Percentiles rank a stretch among this genome's conserved stretches.
These are phyloP conservation scores for Phialocephala subalpina DNA, from an alignment of 2,329 filamentous ascomycete species.

Conservation along the genomic window DNA sequence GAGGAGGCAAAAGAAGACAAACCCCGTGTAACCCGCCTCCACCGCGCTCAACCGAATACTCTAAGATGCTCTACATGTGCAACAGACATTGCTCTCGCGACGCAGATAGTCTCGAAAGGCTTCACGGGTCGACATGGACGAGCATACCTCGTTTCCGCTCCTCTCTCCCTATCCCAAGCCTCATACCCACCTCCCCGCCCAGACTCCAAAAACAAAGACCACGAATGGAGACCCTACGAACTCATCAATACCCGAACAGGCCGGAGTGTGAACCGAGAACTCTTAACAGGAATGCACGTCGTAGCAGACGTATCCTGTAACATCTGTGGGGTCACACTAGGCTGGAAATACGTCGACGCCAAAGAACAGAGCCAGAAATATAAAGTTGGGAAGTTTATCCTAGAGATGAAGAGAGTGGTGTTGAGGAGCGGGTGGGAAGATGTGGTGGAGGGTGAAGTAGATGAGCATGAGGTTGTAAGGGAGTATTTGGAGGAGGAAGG, in stretches of 20 bases:
- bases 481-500: slow-evolving; percentile 65
- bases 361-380: slow-evolving; percentile 67
- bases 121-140: slow-evolving; percentile 72
- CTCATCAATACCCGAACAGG: slow-evolving; percentile 65
- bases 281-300: slow-evolving; percentile 69
- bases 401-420: slow-evolving; percentile 67
- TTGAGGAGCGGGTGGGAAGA: slow-evolving; percentile 63
- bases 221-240: slow-evolving; percentile 25
- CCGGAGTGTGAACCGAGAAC: slow-evolving; percentile 60
- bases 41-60: slow-evolving; percentile 58
- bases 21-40: slow-evolving; percentile 40
- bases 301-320: slow-evolving; percentile 69
- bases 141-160: slow-evolving; percentile 64
- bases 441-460: slow-evolving; percentile 29
- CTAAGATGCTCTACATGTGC: slow-evolving; percentile 67
- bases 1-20: background rate
- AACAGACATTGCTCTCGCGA: slow-evolving; percentile 65
- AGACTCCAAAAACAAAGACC: slow-evolving; percentile 16
- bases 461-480: slow-evolving; percentile 23
- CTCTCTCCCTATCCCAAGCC: slow-evolving; percentile 36
- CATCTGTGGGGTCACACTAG: slow-evolving; percentile 63
- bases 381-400: slow-evolving; percentile 74
- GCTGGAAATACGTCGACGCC: slow-evolving; percentile 75
- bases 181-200: slow-evolving; percentile 21
- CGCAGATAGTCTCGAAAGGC: slow-evolving; percentile 70